These are phyloP conservation scores for Ophiostoma piceae DNA, from an alignment of 2,329 filamentous ascomycete species.

Conservation along the genomic window DNA sequence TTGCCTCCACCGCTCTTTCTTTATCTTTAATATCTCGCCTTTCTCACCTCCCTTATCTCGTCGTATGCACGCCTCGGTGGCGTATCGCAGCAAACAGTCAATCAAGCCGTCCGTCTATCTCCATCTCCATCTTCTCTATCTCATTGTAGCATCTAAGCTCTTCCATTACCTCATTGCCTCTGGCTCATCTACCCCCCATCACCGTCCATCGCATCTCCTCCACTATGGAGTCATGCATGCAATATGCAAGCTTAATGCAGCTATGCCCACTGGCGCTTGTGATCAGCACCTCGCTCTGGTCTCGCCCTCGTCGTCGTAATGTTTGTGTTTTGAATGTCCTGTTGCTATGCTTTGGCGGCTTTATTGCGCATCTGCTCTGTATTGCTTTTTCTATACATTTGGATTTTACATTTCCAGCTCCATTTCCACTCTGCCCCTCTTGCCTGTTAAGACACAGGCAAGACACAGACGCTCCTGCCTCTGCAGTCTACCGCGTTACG, in stretches of 20 bases:
- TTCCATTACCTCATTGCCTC: neutral
- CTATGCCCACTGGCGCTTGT: slow-evolving; percentile 7
- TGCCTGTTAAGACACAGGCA: neutral
- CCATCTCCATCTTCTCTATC: too few species aligned
- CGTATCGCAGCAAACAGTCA: neutral
- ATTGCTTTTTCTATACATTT: neutral
- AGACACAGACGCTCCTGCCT: neutral
- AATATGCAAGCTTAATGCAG: slow-evolving; percentile 14
- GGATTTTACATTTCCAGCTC: neutral
- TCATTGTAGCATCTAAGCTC: too few species aligned
- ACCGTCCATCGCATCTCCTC: neutral
- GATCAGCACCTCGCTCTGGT: neutral
- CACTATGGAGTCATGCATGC: slow-evolving; percentile 11
- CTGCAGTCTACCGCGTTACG: neutral
- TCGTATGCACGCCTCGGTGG: neutral
- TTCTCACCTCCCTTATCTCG: neutral
- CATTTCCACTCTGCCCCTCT: slow-evolving; percentile 5
- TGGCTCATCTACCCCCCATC: neutral
- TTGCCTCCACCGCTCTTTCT: slow-evolving; percentile 13
- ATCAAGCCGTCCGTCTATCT: neutral
- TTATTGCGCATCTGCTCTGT: neutral
- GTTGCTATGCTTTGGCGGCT: neutral
- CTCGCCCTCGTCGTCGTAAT: slow-evolving; percentile 3
- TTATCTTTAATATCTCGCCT: neutral
- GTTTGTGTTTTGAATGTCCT: neutral